Conservation (phyloP, 139 green algal species). For the Asterochloris erici region DNA sequence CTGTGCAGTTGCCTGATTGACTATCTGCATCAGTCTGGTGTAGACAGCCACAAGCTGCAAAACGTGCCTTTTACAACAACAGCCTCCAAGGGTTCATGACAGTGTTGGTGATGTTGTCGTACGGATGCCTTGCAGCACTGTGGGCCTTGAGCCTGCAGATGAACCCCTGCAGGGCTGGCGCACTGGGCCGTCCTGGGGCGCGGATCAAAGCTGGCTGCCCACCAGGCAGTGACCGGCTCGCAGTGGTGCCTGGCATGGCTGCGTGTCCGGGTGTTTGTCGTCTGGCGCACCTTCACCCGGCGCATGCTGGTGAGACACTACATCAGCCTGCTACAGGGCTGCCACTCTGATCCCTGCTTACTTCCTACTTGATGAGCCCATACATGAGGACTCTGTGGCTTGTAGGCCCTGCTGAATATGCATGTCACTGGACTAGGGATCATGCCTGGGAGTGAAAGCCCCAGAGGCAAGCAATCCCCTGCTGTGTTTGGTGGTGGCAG, state of each 20-base stretch:
- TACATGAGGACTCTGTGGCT: background rate
- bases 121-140: background rate
- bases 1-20: background rate
- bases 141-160: background rate
- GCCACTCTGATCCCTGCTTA: background rate
- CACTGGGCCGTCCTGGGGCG: constrained; percentile 14
- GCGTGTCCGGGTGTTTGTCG: background rate
- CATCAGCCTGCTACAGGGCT: background rate
- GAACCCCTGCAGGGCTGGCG: background rate
- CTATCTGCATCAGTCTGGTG: background rate
- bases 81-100: background rate
- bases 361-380: background rate
- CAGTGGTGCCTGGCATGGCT: constrained; percentile 8
- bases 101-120: background rate
- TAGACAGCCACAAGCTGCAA: background rate
- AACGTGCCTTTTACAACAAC: background rate
- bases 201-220: background rate
- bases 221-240: background rate
- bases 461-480: background rate
- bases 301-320: background rate
- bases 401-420: background rate
- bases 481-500: background rate
- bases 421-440: background rate
- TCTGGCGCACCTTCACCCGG: background rate
- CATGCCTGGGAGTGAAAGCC: background rate